phyloP scores from a whole-genome alignment of 495 filamentous ascomycete species.

The Parathielavia appendiculata region DNA sequence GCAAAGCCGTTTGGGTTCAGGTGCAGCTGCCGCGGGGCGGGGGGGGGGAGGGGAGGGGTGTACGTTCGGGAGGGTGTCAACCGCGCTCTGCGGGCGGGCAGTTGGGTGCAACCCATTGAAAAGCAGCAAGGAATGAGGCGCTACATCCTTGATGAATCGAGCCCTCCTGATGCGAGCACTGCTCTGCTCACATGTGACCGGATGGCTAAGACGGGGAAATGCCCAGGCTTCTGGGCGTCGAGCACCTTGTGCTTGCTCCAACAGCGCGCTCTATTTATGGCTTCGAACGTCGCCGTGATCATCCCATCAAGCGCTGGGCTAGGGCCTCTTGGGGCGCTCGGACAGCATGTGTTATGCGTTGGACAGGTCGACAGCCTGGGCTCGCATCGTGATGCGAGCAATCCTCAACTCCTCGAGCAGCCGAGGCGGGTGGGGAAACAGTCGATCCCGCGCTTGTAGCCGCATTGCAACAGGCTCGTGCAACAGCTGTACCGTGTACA shows the following conservation, averaged over 20 bases:
- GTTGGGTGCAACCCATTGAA: slow-evolving; percentile 5
- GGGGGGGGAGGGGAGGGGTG: no score
- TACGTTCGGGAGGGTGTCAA: slow-evolving; percentile 25
- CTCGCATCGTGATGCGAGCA: slow-evolving; percentile 7
- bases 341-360: slow-evolving; percentile 25
- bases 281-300: neutral
- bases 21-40: slow-evolving; percentile 24
- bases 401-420: neutral
- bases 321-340: slow-evolving; percentile 25
- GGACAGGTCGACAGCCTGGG: slow-evolving; percentile 6
- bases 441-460: slow-evolving; percentile 34
- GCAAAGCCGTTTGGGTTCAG: slow-evolving; percentile 29
- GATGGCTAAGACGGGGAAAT: no score
- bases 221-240: neutral
- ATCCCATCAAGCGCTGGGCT: neutral
- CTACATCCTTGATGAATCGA: neutral
- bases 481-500: neutral
- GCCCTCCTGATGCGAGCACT: neutral
- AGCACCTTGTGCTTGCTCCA: neutral
- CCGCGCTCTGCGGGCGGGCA: slow-evolving; percentile 22
- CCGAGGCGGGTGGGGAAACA: slow-evolving; percentile 15
- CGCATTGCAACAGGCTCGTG: slow-evolving; percentile 21
- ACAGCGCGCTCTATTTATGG: neutral
- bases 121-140: neutral
- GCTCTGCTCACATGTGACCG: no score